phyloP scores from a whole-genome alignment of 2,329 filamentous ascomycete genomes.

The Fusarium graminum region DNA sequence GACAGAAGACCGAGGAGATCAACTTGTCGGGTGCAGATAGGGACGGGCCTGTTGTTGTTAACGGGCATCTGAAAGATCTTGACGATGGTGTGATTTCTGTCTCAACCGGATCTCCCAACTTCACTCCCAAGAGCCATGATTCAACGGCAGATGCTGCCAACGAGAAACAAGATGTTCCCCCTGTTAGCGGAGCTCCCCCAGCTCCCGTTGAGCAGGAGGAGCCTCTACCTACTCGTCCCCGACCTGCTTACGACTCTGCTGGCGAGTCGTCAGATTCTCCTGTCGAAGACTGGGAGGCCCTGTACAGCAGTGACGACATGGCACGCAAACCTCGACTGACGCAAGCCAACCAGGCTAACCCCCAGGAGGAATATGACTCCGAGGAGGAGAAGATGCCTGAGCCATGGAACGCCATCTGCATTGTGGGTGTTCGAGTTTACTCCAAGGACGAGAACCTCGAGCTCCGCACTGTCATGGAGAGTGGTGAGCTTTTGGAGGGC shows the following conservation, averaged over 20 bases:
- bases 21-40: constrained; percentile 21
- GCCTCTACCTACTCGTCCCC: constrained; percentile 39
- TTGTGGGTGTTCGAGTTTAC: constrained; percentile 72
- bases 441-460: constrained; percentile 68
- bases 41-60: constrained; percentile 27
- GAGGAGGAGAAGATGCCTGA: constrained; percentile 69
- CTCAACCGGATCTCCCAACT: constrained; percentile 51
- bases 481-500: constrained; percentile 65
- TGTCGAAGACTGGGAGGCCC: constrained; percentile 69
- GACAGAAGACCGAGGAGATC: constrained; percentile 32
- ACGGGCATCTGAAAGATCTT: constrained; percentile 37
- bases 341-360: constrained; percentile 52
- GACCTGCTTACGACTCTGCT: constrained; percentile 59
- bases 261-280: constrained; percentile 71
- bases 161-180: constrained; percentile 55
- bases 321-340: constrained; percentile 63
- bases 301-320: constrained; percentile 71
- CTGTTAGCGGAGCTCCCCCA: constrained; percentile 46
- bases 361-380: constrained; percentile 61
- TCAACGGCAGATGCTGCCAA: constrained; percentile 44
- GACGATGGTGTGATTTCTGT: constrained; percentile 48
- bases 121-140: constrained; percentile 52
- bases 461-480: constrained; percentile 68
- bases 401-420: constrained; percentile 73
- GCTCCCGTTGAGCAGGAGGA: constrained; percentile 37